Base-by-base conservation (phyloP, 1,284 basidiomycete species). In the Trametes polyzona region DNA sequence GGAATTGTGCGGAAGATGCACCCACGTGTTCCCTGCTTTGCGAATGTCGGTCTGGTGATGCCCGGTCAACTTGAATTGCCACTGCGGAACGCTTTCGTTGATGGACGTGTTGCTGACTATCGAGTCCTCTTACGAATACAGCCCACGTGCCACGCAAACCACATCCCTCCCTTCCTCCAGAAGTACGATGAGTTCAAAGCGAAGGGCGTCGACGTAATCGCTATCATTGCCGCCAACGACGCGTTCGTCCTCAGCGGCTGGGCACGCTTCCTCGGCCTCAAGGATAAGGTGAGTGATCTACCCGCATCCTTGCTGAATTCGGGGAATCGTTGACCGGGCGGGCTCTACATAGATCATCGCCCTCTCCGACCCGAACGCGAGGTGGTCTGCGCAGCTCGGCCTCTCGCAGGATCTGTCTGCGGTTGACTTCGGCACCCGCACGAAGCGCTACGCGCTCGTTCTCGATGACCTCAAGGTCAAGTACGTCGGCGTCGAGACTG, bases 161-260 rank as follows among this genome's bases (percentile, higher is more conserved):
- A 90, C 74, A 79, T 92, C 36, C 92, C 91, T 2, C 81, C 82
- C 29, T 92, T 83, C 74, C 66, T 93, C 65, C 66, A 82, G 62
- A 83, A 84, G 58, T 80, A 82, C 67, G 81, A 84, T 32, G 75
- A 87, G 63, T 81, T 94, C 79, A 89, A 88, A 74, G 75, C 77
- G 32, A 90, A 90, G 72, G 90, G 90, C 49, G 83, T 89, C 49
- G 89, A 93, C 67, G 77, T 84, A 48, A 74, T 93, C 66, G 86
- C 82, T 21, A 83, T 90, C 59, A 63, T 92, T 57, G 83, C 88
- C 19, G 82, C 85, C 46, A 92, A 92, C 72, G 90, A 92, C 67
- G 74, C 83, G n/a, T 92, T 88, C 68, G 90, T 92, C 57, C 81
- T 90, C 82, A 86, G 82, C 64, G 92, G 85, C 46, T 93, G 91